These are phyloP conservation scores for Evernia prunastri DNA, from an alignment of 495 filamentous ascomycete genomes.

Conservation along the genomic window DNA sequence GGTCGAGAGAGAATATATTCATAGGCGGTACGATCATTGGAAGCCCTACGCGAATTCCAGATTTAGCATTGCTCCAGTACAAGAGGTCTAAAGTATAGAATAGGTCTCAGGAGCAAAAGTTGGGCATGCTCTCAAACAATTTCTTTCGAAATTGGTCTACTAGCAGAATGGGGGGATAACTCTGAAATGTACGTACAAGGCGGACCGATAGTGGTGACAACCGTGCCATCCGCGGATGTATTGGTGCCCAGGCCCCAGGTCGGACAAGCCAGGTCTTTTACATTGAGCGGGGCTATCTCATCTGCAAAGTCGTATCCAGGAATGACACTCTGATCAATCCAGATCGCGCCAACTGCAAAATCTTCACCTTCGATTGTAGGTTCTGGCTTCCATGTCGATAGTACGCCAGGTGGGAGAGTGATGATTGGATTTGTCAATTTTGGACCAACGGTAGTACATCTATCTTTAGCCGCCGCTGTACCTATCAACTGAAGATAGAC, in stretches of 20 bases:
- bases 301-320: neutral
- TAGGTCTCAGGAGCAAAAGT: too few species aligned
- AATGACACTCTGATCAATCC: neutral
- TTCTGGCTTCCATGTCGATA: constrained; percentile 8
- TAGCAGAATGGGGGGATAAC: too few species aligned
- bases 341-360: neutral
- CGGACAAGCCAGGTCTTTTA: constrained; percentile 9
- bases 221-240: neutral
- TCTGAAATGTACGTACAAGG: too few species aligned
- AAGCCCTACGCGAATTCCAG: too few species aligned
- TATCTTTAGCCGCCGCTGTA: neutral
- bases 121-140: too few species aligned
- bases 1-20: too few species aligned
- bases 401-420: constrained; percentile 5
- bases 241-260: neutral
- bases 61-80: too few species aligned
- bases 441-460: constrained; percentile 9
- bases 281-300: neutral
- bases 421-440: constrained; percentile 6
- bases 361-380: neutral
- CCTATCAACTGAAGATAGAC: constrained; percentile 18
- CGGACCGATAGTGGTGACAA: constrained; percentile 5
- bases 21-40: too few species aligned
- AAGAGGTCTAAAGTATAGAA: too few species aligned
- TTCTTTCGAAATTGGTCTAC: too few species aligned